A percentile compares a stretch with the other conserved stretches of the same genome.
Evolutionary conservation across 2,329 filamentous ascomycete genomes (phyloP).

Genomic region (Penicillium sp.): DNA sequence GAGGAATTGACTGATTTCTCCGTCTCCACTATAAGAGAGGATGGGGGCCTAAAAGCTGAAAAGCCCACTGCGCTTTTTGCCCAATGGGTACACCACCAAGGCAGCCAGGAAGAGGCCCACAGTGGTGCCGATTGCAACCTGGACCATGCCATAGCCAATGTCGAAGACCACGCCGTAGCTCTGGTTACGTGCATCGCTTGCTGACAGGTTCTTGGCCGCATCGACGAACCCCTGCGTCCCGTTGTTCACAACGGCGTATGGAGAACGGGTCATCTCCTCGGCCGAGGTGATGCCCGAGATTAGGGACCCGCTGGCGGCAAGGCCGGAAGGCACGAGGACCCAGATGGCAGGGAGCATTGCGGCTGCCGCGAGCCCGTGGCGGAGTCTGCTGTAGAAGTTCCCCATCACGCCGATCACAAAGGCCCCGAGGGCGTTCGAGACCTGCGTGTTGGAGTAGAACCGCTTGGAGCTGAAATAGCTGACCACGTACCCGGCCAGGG

Average conservation of each 20-base stretch:
- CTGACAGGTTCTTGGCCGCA: conserved; percentile 34
- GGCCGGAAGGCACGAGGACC: conserved; percentile 59
- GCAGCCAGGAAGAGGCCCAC: conserved; percentile 48
- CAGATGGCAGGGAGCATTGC: conserved; percentile 87
- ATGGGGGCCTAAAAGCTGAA: conserved; percentile 33
- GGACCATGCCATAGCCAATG: conserved; percentile 48
- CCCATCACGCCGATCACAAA: conserved; percentile 73
- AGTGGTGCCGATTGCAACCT: conserved; percentile 49
- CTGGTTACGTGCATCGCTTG: conserved; percentile 30
- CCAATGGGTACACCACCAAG: conserved; percentile 47
- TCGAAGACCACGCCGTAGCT: conserved; percentile 46
- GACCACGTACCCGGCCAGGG: conserved; percentile 69
- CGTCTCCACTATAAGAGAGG: too few species aligned
- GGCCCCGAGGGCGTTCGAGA: conserved; percentile 74
- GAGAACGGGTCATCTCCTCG: conserved; percentile 49
- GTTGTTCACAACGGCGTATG: conserved; percentile 26
- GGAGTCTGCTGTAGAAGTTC: conserved; percentile 69
- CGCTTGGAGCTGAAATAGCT: conserved; percentile 68
- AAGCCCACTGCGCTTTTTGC: conserved; percentile 46
- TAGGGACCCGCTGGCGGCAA: conserved; percentile 57
- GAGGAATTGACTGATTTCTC: too few species aligned
- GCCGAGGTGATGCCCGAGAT: conserved; percentile 57
- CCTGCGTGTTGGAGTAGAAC: conserved; percentile 68
- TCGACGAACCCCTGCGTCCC: conserved; percentile 24
- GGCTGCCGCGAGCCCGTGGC: conserved; percentile 77